Evolutionary conservation across 305 asterid genomes (phyloP).

Genomic region (Withania somnifera): DNA sequence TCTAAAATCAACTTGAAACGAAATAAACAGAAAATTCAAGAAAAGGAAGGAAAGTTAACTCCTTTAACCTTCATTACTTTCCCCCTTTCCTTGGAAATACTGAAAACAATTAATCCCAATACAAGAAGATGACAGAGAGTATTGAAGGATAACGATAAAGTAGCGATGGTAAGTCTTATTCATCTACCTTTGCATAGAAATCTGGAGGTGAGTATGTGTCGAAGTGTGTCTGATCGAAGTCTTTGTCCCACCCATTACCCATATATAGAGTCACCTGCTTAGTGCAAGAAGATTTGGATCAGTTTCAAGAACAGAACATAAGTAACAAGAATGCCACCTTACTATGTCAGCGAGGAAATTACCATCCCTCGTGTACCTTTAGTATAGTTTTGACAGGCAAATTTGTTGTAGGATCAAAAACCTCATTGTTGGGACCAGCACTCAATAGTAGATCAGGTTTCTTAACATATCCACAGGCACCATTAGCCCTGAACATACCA

Average conservation of each 20-base stretch:
- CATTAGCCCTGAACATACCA: constrained; percentile 80
- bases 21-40: not conserved
- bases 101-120: not conserved
- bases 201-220: constrained; percentile 81
- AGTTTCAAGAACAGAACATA: not conserved
- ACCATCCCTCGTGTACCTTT: constrained; percentile 29
- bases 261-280: constrained; percentile 61
- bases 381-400: constrained; percentile 44
- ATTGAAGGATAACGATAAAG: not conserved
- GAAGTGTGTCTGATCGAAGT: constrained; percentile 56
- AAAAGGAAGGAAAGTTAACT: not conserved
- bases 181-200: constrained; percentile 65
- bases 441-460: constrained; percentile 55
- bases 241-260: constrained; percentile 93
- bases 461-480: constrained; percentile 69
- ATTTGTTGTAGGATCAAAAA: constrained; percentile 38
- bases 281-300: not conserved
- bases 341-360: not conserved
- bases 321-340: not conserved
- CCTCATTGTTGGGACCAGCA: constrained; percentile 21
- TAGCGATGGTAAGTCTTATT: not conserved
- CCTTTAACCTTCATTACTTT: not conserved
- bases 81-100: not conserved
- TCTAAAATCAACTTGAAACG: not conserved
- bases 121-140: not conserved